Evolutionary conservation across 2,329 filamentous ascomycete genomes (phyloP), one percentile per base, ranked within the genome.

Genomic region (Botrytis galanthina): DNA sequence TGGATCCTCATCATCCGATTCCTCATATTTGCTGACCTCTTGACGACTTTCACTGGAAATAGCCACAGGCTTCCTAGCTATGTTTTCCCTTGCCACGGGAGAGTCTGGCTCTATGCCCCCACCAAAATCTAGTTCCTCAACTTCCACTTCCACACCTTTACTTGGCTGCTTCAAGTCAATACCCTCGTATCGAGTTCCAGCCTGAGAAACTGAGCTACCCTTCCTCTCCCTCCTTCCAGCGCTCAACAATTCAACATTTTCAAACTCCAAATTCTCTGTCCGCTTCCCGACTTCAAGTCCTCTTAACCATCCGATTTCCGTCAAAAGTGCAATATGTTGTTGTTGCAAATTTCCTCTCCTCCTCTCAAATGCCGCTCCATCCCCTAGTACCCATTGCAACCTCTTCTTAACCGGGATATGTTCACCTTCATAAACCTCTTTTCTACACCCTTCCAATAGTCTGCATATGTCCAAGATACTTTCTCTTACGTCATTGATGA

Each of bases 371-470:
- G 69, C 73, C 10, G 51, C 32, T 16, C n/a, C 35, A 51, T 74
- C 62, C 0, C 73, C 69, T 37, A 74, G 54, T 14, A 71, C 63
- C 73, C 73, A 74, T 16, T 46, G n/a, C 37, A 74, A 16, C 29
- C 35, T 57, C 32, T 51, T 39, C 22, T 59, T 48, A 1, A 71
- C n/a, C 16, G 73, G 48, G 51, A 74, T 71, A 22, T 29, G 4
- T n/a, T 44, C 37, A 5, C 37, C 32, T 8, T 59, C 46, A 37
- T 64, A 63, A 26, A 72, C 14, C 26, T 64, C 70, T 16, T 57
- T 66, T 14, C 70, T 42, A 35, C 70, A 63, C 2, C 60, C 60
- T 44, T 72, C 70, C 18, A 72, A 59, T 1, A 72, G 8, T 37
- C 29, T 39, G 32, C 60, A 57, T 32, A 64, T 22, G 22, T 64